Evolutionary conservation across 768 basidiomycete genomes (phyloP).

Genomic region (Boletus rubescentipes): DNA sequence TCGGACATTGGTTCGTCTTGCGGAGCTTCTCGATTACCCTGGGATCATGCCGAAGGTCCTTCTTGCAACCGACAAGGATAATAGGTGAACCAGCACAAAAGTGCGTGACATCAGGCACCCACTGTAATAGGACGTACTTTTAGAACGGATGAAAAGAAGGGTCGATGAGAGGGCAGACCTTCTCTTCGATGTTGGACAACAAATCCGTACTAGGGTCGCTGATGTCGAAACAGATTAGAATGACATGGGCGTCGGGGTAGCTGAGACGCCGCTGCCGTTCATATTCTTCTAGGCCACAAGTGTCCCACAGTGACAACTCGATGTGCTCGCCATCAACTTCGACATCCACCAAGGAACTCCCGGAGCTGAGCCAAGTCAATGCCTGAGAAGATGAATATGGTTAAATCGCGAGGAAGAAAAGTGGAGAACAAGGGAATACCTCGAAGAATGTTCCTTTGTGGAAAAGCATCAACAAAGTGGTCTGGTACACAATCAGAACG

Average conservation of each 20-base stretch:
- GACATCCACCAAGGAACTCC: constrained; percentile 99
- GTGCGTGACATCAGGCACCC: constrained; percentile 99
- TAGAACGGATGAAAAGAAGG: constrained; percentile 4
- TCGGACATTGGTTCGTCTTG: constrained; percentile 91
- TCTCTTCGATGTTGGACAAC: constrained; percentile 99
- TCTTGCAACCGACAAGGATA: constrained; percentile 99
- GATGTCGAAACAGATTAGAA: constrained; percentile 98
- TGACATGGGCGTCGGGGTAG: constrained; percentile 99
- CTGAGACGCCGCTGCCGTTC: constrained; percentile 96
- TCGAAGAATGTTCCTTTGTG: constrained; percentile 96
- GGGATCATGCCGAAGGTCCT: constrained; percentile 92
- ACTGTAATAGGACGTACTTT: constrained; percentile 51
- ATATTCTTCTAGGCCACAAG: constrained; percentile 98
- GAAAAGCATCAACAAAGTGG: constrained; percentile 93
- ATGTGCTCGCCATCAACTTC: constrained; percentile 99
- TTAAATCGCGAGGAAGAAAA: constrained; percentile 1
- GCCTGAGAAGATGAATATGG: constrained; percentile 46
- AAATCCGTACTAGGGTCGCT: constrained; percentile 99
- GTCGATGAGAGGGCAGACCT: constrained; percentile 54
- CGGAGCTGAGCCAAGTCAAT: constrained; percentile 99
- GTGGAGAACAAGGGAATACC: constrained; percentile 42
- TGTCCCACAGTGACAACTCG: constrained; percentile 99
- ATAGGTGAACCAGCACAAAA: constrained; percentile 94
- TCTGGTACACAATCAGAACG: constrained; percentile 44
- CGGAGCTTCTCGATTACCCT: constrained; percentile 92